phyloP scores from a whole-genome alignment of 805 yeast genomes.

The Torulaspora quercuum region DNA sequence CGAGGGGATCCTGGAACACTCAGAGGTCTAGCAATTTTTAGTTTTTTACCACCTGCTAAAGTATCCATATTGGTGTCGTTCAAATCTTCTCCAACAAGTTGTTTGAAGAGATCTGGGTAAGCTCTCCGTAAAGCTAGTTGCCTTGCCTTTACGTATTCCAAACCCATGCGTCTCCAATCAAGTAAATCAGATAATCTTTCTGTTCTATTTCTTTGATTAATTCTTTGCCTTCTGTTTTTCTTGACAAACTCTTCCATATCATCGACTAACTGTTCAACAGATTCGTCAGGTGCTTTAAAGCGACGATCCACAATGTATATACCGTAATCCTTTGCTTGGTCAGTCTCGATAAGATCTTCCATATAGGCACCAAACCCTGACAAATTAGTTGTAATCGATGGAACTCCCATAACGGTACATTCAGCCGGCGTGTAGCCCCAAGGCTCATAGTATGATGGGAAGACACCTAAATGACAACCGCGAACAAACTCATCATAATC shows the following conservation, averaged over 20 bases:
- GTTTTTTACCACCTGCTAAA: constrained; percentile 40
- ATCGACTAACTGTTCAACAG: constrained; percentile 83
- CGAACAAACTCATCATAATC: constrained; percentile 98
- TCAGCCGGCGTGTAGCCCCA: constrained; percentile 99
- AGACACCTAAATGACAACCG: constrained; percentile 96
- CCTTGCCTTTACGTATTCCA: constrained; percentile 93
- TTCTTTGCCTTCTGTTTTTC: constrained; percentile 93
- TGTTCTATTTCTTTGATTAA: constrained; percentile 95
- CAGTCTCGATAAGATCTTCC: constrained; percentile 93
- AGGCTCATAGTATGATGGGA: constrained; percentile 98
- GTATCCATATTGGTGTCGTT: constrained; percentile 32
- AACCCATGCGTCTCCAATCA: constrained; percentile 98
- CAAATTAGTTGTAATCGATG: constrained; percentile 91
- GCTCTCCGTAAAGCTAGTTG: constrained; percentile 89
- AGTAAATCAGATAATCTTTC: constrained; percentile 88
- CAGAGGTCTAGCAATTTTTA: constrained; percentile 84
- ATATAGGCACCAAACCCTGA: constrained; percentile 98
- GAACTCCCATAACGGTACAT: constrained; percentile 99
- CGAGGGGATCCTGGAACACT: constrained; percentile 98
- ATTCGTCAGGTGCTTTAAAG: constrained; percentile 86
- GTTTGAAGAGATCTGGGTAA: constrained; percentile 76
- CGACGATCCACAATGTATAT: constrained; percentile 95
- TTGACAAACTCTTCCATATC: constrained; percentile 85
- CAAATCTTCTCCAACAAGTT: constrained; percentile 33
- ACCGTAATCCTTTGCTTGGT: constrained; percentile 82